A percentile compares a stretch with the other conserved stretches of the same genome.
These are phyloP conservation scores for Caryopteris hybrid DNA, from an alignment of 305 asterid species.

Conservation along the genomic window DNA sequence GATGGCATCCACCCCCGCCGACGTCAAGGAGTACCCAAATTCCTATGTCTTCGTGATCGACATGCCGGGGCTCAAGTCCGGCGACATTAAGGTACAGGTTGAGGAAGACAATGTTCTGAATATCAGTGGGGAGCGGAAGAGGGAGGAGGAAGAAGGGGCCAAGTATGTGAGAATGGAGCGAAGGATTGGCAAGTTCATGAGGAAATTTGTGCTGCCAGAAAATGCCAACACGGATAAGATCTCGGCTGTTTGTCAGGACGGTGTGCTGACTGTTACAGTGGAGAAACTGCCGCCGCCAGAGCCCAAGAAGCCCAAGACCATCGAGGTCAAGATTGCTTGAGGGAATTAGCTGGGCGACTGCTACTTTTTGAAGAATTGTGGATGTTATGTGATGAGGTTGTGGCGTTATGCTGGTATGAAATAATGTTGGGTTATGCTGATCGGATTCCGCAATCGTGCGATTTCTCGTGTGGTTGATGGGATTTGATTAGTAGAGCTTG, in stretches of 20 bases:
- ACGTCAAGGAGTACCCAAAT: conserved; percentile 45
- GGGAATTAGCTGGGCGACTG: too few relatives aligned
- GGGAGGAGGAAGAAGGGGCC: conserved; percentile 56
- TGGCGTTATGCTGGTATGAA: neutral
- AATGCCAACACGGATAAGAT: conserved; percentile 58
- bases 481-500: neutral
- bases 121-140: conserved; percentile 60
- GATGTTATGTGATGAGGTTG: neutral
- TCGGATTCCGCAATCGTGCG: too few relatives aligned
- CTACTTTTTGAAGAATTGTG: too few relatives aligned
- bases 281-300: conserved; percentile 71
- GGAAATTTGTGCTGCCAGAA: conserved; percentile 61
- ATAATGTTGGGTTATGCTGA: neutral
- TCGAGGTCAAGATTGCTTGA: conserved; percentile 68
- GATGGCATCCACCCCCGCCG: conserved; percentile 75
- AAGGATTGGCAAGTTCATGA: conserved; percentile 58
- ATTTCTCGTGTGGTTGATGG: neutral
- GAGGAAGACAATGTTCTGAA: conserved; percentile 56
- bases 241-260: conserved; percentile 66
- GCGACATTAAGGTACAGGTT: conserved; percentile 64
- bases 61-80: conserved; percentile 76
- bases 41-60: conserved; percentile 54
- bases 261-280: conserved; percentile 66
- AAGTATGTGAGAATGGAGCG: conserved; percentile 67
- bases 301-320: conserved; percentile 66